Percentiles rank a stretch among this genome's conserved stretches.
Evolutionary conservation across 768 basidiomycete species (phyloP).

Genomic region (Podaxis carcinomalis): DNA sequence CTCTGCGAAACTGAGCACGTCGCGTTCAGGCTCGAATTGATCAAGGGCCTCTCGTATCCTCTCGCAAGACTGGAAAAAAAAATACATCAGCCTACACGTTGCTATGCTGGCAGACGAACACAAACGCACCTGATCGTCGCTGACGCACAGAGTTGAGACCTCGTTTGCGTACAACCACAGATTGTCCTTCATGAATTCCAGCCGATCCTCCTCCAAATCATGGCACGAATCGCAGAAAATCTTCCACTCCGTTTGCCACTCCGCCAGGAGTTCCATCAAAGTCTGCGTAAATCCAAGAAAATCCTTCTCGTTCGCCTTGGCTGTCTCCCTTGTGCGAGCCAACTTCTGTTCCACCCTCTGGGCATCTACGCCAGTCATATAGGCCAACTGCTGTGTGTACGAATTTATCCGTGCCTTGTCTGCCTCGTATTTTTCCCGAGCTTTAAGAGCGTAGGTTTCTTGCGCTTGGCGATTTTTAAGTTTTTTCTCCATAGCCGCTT

Average conservation of each 20-base stretch:
- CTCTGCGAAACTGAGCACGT: conserved; percentile 82
- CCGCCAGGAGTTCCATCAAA: conserved; percentile 64
- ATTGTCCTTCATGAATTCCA: conserved; percentile 91
- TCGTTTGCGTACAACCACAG: conserved; percentile 96
- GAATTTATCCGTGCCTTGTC: conserved; percentile 89
- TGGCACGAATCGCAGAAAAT: conserved; percentile 94
- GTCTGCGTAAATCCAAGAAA: conserved; percentile 77
- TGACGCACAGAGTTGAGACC: conserved; percentile 90
- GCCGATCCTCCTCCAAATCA: conserved; percentile 92
- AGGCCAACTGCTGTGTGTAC: conserved; percentile 79
- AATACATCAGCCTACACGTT: not conserved
- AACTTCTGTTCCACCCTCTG: conserved; percentile 84
- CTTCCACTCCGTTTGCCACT: conserved; percentile 95
- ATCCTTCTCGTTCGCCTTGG: conserved; percentile 87
- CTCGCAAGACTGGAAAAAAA: conserved; percentile 75
- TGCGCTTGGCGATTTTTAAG: conserved; percentile 85
- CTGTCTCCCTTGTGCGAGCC: conserved; percentile 80
- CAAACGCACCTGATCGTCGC: conserved; percentile 80
- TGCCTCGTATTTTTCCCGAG: conserved; percentile 84
- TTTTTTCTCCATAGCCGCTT: conserved; percentile 78
- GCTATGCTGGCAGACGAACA: not conserved
- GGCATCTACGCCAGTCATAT: conserved; percentile 84
- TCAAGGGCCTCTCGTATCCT: conserved; percentile 81
- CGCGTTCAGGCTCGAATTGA: conserved; percentile 77
- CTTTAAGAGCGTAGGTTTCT: conserved; percentile 80